Conservation (phyloP, 192 early-diverging fungal species). For the Rhizophagus clarus region DNA sequence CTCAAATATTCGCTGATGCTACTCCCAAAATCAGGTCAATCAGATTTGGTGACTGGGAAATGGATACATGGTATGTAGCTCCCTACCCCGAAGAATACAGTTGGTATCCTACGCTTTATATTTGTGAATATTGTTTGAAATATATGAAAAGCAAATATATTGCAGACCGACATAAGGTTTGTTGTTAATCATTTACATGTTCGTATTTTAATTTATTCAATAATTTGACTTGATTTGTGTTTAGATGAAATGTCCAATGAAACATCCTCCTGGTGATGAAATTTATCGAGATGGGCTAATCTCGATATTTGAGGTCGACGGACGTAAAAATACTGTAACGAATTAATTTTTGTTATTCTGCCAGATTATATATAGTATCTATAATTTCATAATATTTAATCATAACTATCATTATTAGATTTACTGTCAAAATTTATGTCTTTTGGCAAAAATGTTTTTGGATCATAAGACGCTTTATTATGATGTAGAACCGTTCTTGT, state of each 20-base stretch:
- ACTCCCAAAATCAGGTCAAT: slow-evolving; percentile 71
- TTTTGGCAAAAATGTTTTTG: slow-evolving; percentile 95
- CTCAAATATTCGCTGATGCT: slow-evolving; percentile 26
- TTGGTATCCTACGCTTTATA: slow-evolving; percentile 70
- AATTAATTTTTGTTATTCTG: slow-evolving; percentile 34
- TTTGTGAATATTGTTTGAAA: slow-evolving; percentile 98
- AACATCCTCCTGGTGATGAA: slow-evolving; percentile 94
- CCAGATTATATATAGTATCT: neutral
- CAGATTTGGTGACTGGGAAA: slow-evolving; percentile 77
- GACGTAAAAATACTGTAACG: slow-evolving; percentile 83
- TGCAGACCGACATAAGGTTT: slow-evolving; percentile 74
- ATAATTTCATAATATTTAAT: neutral
- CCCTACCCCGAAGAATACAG: slow-evolving; percentile 99
- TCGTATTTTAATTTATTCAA: slow-evolving; percentile 1
- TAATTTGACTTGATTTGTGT: neutral
- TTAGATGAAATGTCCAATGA: slow-evolving; percentile 72
- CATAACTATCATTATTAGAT: slow-evolving; percentile 46
- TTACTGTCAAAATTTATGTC: slow-evolving; percentile 97
- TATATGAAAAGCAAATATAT: slow-evolving; percentile 94
- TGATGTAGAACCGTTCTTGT: slow-evolving; percentile 96
- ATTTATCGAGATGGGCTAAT: slow-evolving; percentile 91
- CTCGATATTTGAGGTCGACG: slow-evolving; percentile 95
- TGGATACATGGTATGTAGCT: slow-evolving; percentile 93
- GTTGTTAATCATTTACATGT: neutral
- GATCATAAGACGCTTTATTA: slow-evolving; percentile 98